Evolutionary conservation across 345 rosid species (phyloP).

Genomic region (Camelina hispida): DNA sequence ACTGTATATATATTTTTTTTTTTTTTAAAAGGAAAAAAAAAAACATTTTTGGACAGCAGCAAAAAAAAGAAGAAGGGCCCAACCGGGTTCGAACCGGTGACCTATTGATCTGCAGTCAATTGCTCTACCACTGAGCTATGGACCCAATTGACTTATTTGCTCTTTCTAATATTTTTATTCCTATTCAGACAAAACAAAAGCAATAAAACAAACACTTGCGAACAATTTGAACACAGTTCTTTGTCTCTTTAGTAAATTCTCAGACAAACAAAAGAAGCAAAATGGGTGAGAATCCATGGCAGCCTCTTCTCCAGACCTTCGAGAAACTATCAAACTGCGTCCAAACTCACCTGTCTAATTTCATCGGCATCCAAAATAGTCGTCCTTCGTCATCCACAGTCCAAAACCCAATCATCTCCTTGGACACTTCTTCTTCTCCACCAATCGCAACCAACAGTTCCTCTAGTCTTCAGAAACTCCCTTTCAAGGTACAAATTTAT

Average conservation of each 20-base stretch:
- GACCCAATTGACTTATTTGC: slow-evolving; percentile 37
- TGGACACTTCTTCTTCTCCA: slow-evolving; percentile 42
- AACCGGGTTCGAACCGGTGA: slow-evolving; percentile 64
- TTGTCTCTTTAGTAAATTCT: not conserved
- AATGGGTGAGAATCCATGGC: slow-evolving; percentile 68
- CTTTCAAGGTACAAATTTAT: slow-evolving; percentile 49
- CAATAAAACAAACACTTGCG: not conserved
- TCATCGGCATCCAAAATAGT: slow-evolving; percentile 38
- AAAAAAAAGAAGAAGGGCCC: slow-evolving; percentile 42
- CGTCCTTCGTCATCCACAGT: slow-evolving; percentile 21
- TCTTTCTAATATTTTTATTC: no score
- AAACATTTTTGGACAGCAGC: no score
- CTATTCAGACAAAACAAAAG: not conserved
- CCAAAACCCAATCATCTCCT: slow-evolving; percentile 48
- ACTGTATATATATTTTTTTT: no score
- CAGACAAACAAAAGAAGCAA: not conserved
- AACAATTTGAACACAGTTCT: not conserved
- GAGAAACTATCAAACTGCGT: slow-evolving; percentile 56
- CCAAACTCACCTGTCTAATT: slow-evolving; percentile 62
- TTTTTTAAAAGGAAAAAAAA: no score
- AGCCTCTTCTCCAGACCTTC: slow-evolving; percentile 50
- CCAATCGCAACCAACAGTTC: slow-evolving; percentile 37
- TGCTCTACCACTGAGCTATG: slow-evolving; percentile 93
- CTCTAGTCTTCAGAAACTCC: slow-evolving; percentile 36
- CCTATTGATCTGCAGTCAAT: slow-evolving; percentile 92